These are phyloP conservation scores for Erodium maritimum DNA, from an alignment of 345 rosid genomes.

Conservation along the genomic window DNA sequence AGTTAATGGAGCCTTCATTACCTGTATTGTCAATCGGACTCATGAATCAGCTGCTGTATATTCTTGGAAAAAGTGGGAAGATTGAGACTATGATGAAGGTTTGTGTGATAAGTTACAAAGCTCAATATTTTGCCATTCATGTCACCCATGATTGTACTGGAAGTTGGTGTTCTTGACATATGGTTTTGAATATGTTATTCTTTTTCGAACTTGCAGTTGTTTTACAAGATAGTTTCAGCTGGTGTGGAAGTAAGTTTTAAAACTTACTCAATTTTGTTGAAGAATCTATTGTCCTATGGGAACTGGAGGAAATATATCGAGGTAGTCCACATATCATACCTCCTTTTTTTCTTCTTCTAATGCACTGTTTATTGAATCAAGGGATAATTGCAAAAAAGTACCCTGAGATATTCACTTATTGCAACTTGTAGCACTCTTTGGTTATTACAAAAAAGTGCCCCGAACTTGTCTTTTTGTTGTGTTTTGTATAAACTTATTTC, in stretches of 20 bases:
- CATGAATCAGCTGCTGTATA: constrained; percentile 63
- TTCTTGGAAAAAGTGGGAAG: constrained; percentile 77
- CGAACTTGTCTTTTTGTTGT: no score
- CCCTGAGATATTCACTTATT: no score
- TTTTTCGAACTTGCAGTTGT: constrained; percentile 38
- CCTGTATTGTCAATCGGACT: constrained; percentile 49
- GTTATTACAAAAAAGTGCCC: no score
- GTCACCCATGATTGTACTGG: background rate
- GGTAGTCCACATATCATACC: constrained; percentile 23
- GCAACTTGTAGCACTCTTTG: no score
- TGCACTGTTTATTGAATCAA: background rate
- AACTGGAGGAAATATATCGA: constrained; percentile 95
- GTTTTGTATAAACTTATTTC: no score
- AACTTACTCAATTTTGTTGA: constrained; percentile 52
- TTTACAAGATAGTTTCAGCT: constrained; percentile 53
- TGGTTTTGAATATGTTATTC: background rate
- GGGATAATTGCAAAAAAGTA: no score
- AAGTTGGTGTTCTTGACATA: background rate
- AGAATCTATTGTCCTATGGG: constrained; percentile 64
- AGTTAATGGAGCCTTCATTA: constrained; percentile 62
- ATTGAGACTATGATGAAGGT: constrained; percentile 80
- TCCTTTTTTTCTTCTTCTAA: background rate
- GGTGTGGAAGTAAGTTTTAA: constrained; percentile 45
- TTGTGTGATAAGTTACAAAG: background rate
- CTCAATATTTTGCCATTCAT: background rate